Base-by-base conservation (phyloP, 257 asterid genomes). In the Salvia rosmarinus region DNA sequence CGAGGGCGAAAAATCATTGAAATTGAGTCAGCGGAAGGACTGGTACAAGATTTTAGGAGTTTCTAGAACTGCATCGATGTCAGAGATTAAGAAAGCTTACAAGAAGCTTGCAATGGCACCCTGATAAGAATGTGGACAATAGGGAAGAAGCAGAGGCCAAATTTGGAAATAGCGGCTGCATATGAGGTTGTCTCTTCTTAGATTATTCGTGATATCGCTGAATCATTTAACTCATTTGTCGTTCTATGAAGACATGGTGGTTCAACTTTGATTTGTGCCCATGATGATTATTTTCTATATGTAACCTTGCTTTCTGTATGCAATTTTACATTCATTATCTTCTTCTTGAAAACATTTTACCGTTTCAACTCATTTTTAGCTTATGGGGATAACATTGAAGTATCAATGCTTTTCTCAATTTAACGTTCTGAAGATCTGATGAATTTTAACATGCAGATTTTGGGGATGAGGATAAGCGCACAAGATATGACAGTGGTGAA, bases 41-140 rank as follows among this genome's bases (percentile, higher is more conserved):
- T 94, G 96, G 96, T 94, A 94, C 94, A 91, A 89, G 86, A 89
- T 94, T 46, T 70, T 89, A 75, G 95, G 92, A 49, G 70, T 94
- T 74, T 83, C 96, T 16, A 90, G 81, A 77, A 87, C 91, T 32
- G 82, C 90, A 7, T 71, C 90, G 17, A 69, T 88, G 60, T 83
- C 92, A 14, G 99, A 94, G 75, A 91, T 91, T 9, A 94, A 94
- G 79, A 87, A 87, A 73, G 99, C 95, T 39, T 91, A 91, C 84
- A 94, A 88, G 85, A 94, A 83, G 83, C 96, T 94, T 59, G 84
- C 96, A 89, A 59, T 94, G 97, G 96, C 99, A 94, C 72, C 97
- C 97, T 1, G 96, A 91, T 78, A 91, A 91, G 85, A 91, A 94
- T 34, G 90, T 82, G 12, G 95, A 88, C 76, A 94, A 94, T 60